Percentiles rank a stretch among this genome's conserved stretches.
Evolutionary conservation across 2,329 filamentous ascomycete genomes (phyloP).

Genomic region (Paraconiothyrium sp.): DNA sequence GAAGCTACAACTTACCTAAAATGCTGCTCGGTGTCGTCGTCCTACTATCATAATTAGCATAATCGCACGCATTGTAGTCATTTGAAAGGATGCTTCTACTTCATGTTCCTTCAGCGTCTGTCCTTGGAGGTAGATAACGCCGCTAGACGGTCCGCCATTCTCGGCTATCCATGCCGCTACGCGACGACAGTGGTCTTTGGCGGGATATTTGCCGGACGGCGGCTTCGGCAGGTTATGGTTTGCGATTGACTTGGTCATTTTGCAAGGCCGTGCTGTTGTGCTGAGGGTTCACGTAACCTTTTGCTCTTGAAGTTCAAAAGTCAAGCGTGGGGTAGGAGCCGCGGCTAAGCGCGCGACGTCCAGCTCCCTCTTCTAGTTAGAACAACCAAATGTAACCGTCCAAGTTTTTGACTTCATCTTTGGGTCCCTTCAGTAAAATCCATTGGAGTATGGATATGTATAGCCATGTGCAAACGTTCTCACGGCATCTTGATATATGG

Average conservation of each 20-base stretch:
- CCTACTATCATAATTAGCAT: not conserved
- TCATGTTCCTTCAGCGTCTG: slow-evolving; percentile 75
- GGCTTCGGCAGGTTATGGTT: not conserved
- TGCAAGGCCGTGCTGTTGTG: not conserved
- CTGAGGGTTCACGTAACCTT: not conserved
- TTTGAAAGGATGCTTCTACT: slow-evolving; percentile 75
- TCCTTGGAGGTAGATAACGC: slow-evolving; percentile 87
- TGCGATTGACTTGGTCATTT: not conserved
- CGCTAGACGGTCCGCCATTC: slow-evolving; percentile 70
- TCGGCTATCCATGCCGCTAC: slow-evolving; percentile 81
- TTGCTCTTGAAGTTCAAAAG: not conserved
- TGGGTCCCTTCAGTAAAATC: not conserved
- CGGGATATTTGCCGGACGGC: slow-evolving; percentile 71
- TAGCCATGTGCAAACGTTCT: not conserved
- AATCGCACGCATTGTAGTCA: not conserved
- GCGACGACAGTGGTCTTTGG: slow-evolving; percentile 83
- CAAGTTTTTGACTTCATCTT: not conserved
- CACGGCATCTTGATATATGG: not conserved
- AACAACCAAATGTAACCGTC: not conserved
- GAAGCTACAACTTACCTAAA: not conserved
- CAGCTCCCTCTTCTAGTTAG: not conserved
- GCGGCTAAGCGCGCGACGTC: not conserved
- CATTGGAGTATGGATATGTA: not conserved
- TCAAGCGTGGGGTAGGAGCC: not conserved
- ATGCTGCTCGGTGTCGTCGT: not conserved